These are phyloP conservation scores for Euryodendron excelsum DNA, from an alignment of 148 eudicot genomes.

Conservation along the genomic window DNA sequence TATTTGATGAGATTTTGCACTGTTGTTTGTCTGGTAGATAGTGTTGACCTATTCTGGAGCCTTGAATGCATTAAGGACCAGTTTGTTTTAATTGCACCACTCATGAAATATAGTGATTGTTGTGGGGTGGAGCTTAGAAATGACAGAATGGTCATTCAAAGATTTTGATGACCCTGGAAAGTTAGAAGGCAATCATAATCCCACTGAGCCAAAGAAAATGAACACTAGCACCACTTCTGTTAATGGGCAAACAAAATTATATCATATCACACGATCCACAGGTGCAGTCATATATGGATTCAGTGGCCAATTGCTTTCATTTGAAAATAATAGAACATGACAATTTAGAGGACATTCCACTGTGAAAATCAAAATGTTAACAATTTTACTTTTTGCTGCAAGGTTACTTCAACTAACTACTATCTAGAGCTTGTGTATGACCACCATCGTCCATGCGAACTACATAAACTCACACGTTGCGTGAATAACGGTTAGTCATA, in stretches of 20 bases:
- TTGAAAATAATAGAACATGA: background rate
- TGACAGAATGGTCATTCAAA: slow-evolving; percentile 3
- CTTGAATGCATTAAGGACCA: background rate
- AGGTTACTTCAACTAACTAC: too few relatives aligned
- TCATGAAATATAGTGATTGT: background rate
- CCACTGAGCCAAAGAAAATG: slow-evolving; percentile 1
- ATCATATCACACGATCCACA: slow-evolving; percentile 3
- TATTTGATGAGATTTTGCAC: background rate
- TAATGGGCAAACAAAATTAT: background rate
- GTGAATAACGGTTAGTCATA: too few relatives aligned
- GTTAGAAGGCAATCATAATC: background rate
- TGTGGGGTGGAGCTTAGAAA: slow-evolving; percentile 3
- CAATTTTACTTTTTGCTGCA: too few relatives aligned
- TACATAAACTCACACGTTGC: too few relatives aligned
- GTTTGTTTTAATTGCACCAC: background rate
- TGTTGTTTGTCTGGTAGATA: background rate
- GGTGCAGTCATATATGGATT: background rate
- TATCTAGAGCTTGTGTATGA: too few relatives aligned
- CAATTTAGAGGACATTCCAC: too few relatives aligned
- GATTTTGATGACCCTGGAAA: background rate
- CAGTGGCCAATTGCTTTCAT: slow-evolving; percentile 6
- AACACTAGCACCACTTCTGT: background rate
- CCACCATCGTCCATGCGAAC: too few relatives aligned
- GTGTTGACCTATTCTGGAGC: background rate
- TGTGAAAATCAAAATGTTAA: too few relatives aligned